Percentiles rank a stretch among this genome's conserved stretches.
Evolutionary conservation across 2,329 filamentous ascomycete species (phyloP).

Genomic region (Aspergillus luchuensis): DNA sequence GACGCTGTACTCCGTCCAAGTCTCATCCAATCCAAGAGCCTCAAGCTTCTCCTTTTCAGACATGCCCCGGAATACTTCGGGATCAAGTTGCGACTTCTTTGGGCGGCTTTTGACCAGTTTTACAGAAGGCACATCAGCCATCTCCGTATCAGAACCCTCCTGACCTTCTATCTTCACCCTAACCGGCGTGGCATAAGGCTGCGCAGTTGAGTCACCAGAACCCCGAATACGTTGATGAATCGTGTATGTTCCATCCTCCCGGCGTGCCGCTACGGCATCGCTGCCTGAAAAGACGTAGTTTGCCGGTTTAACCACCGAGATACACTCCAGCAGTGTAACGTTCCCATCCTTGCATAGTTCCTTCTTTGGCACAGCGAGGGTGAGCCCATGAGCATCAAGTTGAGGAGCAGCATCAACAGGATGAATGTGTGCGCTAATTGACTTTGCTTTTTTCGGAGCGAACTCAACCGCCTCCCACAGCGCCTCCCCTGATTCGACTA

Average conservation of each 20-base stretch:
- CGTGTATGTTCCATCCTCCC: slow-evolving; percentile 33
- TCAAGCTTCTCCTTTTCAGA: slow-evolving; percentile 43
- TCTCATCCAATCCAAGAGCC: slow-evolving; percentile 43
- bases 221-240: neutral
- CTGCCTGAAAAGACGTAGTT: slow-evolving; percentile 38
- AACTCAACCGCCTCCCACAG: slow-evolving; percentile 57
- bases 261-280: slow-evolving; percentile 35
- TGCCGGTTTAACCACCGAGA: slow-evolving; percentile 33
- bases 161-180: slow-evolving; percentile 17
- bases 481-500: slow-evolving; percentile 53
- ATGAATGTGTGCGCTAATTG: slow-evolving; percentile 29
- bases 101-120: slow-evolving; percentile 5
- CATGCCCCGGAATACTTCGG: slow-evolving; percentile 30
- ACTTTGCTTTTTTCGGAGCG: slow-evolving; percentile 35
- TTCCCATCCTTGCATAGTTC: slow-evolving; percentile 46
- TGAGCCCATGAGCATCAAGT: slow-evolving; percentile 54
- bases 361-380: slow-evolving; percentile 32
- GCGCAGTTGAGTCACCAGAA: slow-evolving; percentile 14
- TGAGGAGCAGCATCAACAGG: slow-evolving; percentile 36
- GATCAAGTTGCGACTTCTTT: slow-evolving; percentile 21
- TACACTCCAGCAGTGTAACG: slow-evolving; percentile 46
- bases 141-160: slow-evolving; percentile 14
- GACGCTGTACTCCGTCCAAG: slow-evolving; percentile 45
- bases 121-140: slow-evolving; percentile 11
- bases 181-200: slow-evolving; percentile 20